Evolutionary conservation across 306 rosid species (phyloP).

Genomic region (Castanopsis chinensis): DNA sequence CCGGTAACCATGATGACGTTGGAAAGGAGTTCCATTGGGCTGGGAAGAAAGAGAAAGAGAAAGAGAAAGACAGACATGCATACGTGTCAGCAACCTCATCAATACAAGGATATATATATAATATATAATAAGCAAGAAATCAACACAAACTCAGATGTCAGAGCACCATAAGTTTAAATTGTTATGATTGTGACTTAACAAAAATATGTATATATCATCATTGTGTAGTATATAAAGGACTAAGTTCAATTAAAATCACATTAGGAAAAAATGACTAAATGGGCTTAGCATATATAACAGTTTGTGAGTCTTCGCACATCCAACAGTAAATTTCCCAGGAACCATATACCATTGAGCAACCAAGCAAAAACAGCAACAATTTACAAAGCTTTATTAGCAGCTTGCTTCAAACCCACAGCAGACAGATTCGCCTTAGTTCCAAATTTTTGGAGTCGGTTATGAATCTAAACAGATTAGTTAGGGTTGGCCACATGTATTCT

Average conservation of each 20-base stretch:
- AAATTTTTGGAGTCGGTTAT: too few relatives aligned
- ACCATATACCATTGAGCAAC: background rate
- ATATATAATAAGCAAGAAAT: background rate
- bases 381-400: background rate
- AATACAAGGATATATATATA: background rate
- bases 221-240: background rate
- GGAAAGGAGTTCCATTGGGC: constrained; percentile 62
- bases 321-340: background rate
- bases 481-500: too few relatives aligned
- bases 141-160: background rate
- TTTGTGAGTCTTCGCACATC: background rate
- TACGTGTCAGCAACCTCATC: constrained; percentile 21
- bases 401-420: background rate
- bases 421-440: background rate
- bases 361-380: background rate
- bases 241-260: background rate
- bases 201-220: background rate
- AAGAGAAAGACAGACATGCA: background rate
- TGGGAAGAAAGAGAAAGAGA: constrained; percentile 19
- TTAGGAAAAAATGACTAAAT: background rate
- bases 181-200: too few relatives aligned
- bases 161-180: background rate
- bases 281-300: background rate
- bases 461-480: too few relatives aligned
- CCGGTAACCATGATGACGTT: constrained; percentile 51